Base-by-base conservation (phyloP, 2,329 filamentous ascomycete genomes). In the Colletotrichum eremochloae region DNA sequence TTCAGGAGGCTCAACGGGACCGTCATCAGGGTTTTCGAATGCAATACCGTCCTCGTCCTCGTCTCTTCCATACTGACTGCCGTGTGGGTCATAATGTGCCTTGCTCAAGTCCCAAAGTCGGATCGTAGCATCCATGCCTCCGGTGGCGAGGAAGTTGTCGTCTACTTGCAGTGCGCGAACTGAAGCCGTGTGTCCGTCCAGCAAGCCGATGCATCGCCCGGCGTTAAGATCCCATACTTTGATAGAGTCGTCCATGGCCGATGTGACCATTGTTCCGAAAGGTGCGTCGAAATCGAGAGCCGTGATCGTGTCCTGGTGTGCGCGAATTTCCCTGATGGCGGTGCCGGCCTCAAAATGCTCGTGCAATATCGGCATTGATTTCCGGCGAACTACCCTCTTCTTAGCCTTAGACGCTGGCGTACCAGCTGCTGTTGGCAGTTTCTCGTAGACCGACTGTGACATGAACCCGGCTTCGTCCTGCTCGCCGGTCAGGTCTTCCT, bases 371-470 rank as follows among this genome's bases (percentile, higher is more conserved):
- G 96, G 95, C 93, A 97, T 97, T 0, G 95, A 97, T 81, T 93
- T 94, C 74, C 92, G 89, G 68, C 92, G 88, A 73, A 88, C 87
- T 50, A 87, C 89, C 80, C 90, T 88, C 56, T 82, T 82, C 76
- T 86, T 87, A 76, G 86, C 87, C 20, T 82, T 75, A 78, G 86
- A 87, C 9, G 86, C 80, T 1, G 88, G 85, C 2, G 87, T 86
- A 76, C 82, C 86, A 31, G 81, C 80, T 38, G 83, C 79, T 12
- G 84, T 83, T 1, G 95, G 94, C 11, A 99, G 85, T 82, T 98
- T 98, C 76, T 97, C 93, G 81, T 98, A 99, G 76, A 99, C 94
- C 15, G 95, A 98, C 81, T 98, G 94, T 3, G 96, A 98, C 96
- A 98, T 98, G 85, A 98, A 99, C 42, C 82, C 81, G 52, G 86